These are phyloP conservation scores for Millerozyma miso DNA, from an alignment of 805 yeast species.

Conservation along the genomic window DNA sequence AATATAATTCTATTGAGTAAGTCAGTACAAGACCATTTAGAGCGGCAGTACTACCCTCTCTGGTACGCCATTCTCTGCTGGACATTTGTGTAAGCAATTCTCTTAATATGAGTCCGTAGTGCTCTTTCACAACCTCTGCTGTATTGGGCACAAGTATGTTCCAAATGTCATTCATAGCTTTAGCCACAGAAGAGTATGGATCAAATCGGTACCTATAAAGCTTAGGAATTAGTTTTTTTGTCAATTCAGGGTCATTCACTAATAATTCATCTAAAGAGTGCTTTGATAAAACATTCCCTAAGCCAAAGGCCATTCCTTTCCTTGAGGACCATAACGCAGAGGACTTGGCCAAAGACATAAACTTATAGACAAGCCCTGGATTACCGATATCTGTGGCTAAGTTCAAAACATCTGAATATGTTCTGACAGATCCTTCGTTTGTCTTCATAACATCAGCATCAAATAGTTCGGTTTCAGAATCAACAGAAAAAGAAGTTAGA, in stretches of 20 bases:
- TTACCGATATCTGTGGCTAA: conserved; percentile 95
- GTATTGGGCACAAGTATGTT: conserved; percentile 59
- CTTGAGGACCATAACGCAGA: conserved; percentile 90
- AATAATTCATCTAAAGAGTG: conserved; percentile 65
- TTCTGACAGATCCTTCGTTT: conserved; percentile 80
- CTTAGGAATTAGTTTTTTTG: conserved; percentile 70
- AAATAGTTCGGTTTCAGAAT: conserved; percentile 77
- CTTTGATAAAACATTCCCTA: conserved; percentile 79
- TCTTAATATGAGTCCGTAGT: conserved; percentile 54
- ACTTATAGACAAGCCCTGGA: conserved; percentile 88
- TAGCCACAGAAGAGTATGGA: conserved; percentile 69
- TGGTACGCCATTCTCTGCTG: conserved; percentile 84
- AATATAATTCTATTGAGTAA: conserved; percentile 51
- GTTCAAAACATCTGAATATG: conserved; percentile 83
- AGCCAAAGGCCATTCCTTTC: conserved; percentile 91
- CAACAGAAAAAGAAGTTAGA: conserved; percentile 61
- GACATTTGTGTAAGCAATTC: conserved; percentile 71
- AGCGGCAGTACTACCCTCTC: conserved; percentile 82
- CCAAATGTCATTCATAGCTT: conserved; percentile 91
- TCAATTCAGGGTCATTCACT: conserved; percentile 46
- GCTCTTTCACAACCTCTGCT: conserved; percentile 46
- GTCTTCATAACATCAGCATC: conserved; percentile 79
- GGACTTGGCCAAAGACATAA: conserved; percentile 86
- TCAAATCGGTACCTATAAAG: conserved; percentile 82
- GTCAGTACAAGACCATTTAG: conserved; percentile 64